Percentiles rank a stretch among this genome's conserved stretches.
These are phyloP conservation scores for Boletus sp. DNA, from an alignment of 768 basidiomycete species.

Conservation along the genomic window DNA sequence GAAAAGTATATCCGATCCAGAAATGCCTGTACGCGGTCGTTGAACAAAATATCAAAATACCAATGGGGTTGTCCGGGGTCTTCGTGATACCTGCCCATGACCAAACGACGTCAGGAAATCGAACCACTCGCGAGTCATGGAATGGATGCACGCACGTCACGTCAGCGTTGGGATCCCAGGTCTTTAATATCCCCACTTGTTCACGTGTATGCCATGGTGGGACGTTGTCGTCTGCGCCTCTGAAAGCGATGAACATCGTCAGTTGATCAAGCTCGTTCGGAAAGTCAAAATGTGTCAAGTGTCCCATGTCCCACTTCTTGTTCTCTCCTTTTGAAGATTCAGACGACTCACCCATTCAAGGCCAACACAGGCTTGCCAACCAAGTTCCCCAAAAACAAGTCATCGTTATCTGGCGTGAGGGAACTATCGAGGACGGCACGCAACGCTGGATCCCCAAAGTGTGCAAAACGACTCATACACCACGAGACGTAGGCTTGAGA, in stretches of 20 bases:
- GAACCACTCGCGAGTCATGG: background rate
- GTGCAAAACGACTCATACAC: conserved; percentile 66
- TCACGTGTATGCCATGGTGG: conserved; percentile 83
- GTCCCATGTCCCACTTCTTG: too few species aligned
- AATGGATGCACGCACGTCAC: conserved; percentile 43
- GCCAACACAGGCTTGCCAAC: conserved; percentile 67
- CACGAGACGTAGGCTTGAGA: conserved; percentile 84
- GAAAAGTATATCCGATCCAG: conserved; percentile 37
- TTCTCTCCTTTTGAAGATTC: background rate
- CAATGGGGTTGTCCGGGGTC: conserved; percentile 65
- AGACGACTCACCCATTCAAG: conserved; percentile 66
- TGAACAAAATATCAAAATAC: conserved; percentile 61
- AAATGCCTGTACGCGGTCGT: conserved; percentile 54
- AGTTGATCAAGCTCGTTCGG: background rate
- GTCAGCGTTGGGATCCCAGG: conserved; percentile 54
- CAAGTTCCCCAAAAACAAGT: conserved; percentile 79
- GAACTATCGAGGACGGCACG: conserved; percentile 72
- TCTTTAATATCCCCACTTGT: conserved; percentile 53
- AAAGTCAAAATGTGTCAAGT: too few species aligned
- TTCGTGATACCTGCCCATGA: conserved; percentile 54
- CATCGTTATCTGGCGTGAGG: conserved; percentile 83
- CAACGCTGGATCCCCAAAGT: conserved; percentile 75
- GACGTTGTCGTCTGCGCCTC: conserved; percentile 82
- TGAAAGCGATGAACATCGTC: conserved; percentile 25
- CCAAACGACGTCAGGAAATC: background rate